A percentile compares a stretch with the other conserved stretches of the same genome.
Conservation (phyloP, 2,329 filamentous ascomycete species). For the Lecanicillium sp. region DNA sequence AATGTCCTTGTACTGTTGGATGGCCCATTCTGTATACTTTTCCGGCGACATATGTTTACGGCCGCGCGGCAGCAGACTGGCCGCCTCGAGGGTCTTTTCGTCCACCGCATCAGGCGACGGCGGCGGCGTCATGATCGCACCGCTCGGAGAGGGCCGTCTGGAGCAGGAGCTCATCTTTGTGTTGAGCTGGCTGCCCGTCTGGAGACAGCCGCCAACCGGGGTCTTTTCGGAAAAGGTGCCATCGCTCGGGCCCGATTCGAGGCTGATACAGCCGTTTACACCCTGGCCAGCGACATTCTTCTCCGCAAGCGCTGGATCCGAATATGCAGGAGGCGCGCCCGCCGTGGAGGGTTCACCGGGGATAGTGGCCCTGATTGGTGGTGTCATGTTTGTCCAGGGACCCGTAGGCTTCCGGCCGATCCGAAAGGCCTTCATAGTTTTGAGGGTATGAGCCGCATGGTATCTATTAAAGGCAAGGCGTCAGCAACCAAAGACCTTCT, state of each 20-base stretch:
- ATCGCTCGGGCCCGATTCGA: background rate
- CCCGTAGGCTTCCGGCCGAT: conserved; percentile 50
- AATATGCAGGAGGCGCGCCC: background rate
- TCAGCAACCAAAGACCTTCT: conserved; percentile 3
- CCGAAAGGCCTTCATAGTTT: conserved; percentile 53
- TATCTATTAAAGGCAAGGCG: conserved; percentile 38
- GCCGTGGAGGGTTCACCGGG: conserved; percentile 17
- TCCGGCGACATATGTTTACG: conserved; percentile 10
- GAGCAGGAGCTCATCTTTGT: background rate
- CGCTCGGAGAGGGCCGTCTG: conserved; percentile 6
- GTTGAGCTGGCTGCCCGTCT: conserved; percentile 8
- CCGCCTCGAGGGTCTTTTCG: conserved; percentile 4
- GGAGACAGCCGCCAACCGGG: background rate
- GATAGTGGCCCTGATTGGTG: conserved; percentile 44
- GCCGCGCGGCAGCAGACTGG: conserved; percentile 6
- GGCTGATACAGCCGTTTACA: background rate
- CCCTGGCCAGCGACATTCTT: background rate
- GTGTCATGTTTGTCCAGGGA: conserved; percentile 52
- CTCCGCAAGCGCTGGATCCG: background rate
- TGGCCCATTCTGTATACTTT: conserved; percentile 31
- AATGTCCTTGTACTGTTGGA: conserved; percentile 28
- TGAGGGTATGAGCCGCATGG: conserved; percentile 47
- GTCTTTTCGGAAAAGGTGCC: background rate
- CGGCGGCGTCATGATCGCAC: background rate
- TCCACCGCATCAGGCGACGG: background rate